Evolutionary conservation across 2,329 filamentous ascomycete species (phyloP), one percentile per base, ranked within the genome.

Genomic region (Fusarium paranaense): DNA sequence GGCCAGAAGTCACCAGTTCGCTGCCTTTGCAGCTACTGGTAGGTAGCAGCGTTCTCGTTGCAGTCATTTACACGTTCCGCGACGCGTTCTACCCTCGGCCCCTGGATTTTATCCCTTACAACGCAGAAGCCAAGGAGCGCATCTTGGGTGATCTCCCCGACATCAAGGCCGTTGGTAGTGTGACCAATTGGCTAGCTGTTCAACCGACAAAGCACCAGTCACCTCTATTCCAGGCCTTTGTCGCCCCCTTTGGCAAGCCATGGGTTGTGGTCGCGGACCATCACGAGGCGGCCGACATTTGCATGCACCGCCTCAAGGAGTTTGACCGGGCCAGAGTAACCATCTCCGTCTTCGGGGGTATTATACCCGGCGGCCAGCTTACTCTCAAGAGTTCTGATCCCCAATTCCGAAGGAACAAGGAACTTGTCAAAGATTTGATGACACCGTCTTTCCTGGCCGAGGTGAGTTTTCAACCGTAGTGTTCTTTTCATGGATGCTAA

Each of bases 361-460:
- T 74, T 7, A 61, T 74, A 10, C 72, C 72, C 0, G 54, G 62
- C 1, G 40, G 58, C 6, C 71, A 74, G 7, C 59, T 74, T 9
- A 72, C 69, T 4, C 62, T 74, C 3, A 45, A 38, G n/a, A 72
- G 65, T 4, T 62, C 62, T 2, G 40, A 74, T 40, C 72, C 72
- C 2, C 72, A 72, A 18, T 74, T 72, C 3, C 65, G 64, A 11
- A 74, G 72, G 27, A 74, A 74, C 4, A 74, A 74, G 20, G 72
- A 74, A 4, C 72, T 74, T 33, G 69, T 74, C 3, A 50, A 70
- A 6, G 74, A 74, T 25, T 54, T 74, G 7, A 74, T 74, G 72
- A 72, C 72, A 0, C 72, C 72, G 1, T 62, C 58, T 0, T 74
- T 74, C 32, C 22, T 74, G 5, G 47, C 45, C 0, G 72, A 74